phyloP scores from a whole-genome alignment of 257 asterid species.

The Apocynum venetum region DNA sequence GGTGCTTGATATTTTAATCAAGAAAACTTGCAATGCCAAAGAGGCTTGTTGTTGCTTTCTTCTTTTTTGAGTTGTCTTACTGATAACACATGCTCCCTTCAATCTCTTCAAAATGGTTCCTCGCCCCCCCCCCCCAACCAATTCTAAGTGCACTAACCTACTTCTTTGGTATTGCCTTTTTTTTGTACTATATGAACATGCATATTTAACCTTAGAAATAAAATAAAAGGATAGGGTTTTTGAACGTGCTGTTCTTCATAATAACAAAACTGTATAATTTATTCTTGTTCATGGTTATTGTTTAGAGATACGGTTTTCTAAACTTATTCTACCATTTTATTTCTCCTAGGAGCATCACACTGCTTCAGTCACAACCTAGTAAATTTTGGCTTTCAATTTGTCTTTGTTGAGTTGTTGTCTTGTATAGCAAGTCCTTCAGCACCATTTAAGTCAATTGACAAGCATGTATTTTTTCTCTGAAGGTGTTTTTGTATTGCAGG shows the following conservation, averaged over 20 bases:
- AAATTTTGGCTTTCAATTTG: not conserved
- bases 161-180: not conserved
- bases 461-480: slow-evolving; percentile 23
- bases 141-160: not conserved
- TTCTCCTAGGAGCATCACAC: not conserved
- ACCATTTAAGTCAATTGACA: not conserved
- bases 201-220: not conserved
- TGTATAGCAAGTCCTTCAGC: not conserved
- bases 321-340: not conserved
- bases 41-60: not conserved
- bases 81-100: not conserved
- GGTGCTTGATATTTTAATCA: not conserved
- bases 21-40: not conserved
- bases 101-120: not conserved
- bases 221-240: not conserved
- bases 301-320: not conserved
- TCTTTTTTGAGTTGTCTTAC: not conserved
- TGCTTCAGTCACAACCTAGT: not conserved
- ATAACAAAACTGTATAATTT: not conserved
- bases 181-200: not conserved
- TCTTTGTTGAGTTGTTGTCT: not conserved
- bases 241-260: not conserved
- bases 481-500: slow-evolving; percentile 53
- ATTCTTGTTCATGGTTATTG: not conserved
- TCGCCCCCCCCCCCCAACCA: not conserved